Conservation (phyloP, 78 protist genomes). For the Carpediemonas membranifera region DNA sequence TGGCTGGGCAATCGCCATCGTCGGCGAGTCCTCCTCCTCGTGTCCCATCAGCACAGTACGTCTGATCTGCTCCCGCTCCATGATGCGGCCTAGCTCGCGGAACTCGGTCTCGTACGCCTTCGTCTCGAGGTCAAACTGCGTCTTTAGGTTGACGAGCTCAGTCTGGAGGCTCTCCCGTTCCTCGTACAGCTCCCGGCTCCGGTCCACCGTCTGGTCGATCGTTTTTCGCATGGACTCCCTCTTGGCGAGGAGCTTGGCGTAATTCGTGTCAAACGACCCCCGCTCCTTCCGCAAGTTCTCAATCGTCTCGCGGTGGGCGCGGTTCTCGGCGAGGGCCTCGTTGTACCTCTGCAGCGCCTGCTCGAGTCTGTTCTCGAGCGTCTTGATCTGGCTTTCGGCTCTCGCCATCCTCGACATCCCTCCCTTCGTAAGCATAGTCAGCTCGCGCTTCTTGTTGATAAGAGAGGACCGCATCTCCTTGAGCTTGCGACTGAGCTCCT, state of each 20-base stretch:
- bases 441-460: too few relatives aligned
- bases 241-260: conserved; percentile 48
- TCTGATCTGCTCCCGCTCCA: conserved; percentile 17
- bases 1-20: not conserved
- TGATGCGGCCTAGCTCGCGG: conserved; percentile 19
- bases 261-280: conserved; percentile 50
- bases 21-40: conserved; percentile 8
- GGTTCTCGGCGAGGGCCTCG: conserved; percentile 54
- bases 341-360: conserved; percentile 48
- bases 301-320: conserved; percentile 48
- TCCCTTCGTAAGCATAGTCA: too few relatives aligned
- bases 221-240: conserved; percentile 30
- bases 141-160: conserved; percentile 13
- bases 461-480: too few relatives aligned
- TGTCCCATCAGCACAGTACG: not conserved
- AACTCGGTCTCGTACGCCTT: conserved; percentile 17
- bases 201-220: conserved; percentile 48
- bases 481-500: too few relatives aligned
- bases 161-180: conserved; percentile 26
- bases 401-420: not conserved
- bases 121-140: conserved; percentile 1
- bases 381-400: conserved; percentile 38
- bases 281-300: conserved; percentile 65
- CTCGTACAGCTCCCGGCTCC: conserved; percentile 51
- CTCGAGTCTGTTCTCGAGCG: conserved; percentile 57